These are phyloP conservation scores for Citropsis articulata DNA, from an alignment of 345 rosid genomes.

Conservation along the genomic window DNA sequence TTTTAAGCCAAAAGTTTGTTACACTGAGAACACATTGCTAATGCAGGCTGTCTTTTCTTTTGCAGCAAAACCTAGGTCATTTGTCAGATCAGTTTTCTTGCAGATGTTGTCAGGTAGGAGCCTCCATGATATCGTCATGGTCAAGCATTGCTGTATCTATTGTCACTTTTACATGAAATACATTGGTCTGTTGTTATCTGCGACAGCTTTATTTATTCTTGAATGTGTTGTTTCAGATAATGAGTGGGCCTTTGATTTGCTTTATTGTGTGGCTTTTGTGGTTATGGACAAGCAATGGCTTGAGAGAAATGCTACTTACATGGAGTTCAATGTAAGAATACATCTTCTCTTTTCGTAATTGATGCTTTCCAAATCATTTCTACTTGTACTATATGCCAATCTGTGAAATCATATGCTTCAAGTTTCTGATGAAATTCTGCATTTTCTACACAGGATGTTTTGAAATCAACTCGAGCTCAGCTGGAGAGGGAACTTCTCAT, in stretches of 20 bases:
- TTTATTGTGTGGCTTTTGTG: conserved; percentile 81
- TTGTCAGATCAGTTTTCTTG: conserved; percentile 68
- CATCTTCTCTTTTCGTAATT: neutral
- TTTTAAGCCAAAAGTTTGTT: neutral
- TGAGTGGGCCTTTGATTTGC: conserved; percentile 93
- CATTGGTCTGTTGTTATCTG: neutral
- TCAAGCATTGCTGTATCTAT: neutral
- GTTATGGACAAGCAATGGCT: conserved; percentile 98
- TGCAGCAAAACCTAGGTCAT: conserved; percentile 80
- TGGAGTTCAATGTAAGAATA: conserved; percentile 87
- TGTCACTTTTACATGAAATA: neutral
- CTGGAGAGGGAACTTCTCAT: conserved; percentile 81
- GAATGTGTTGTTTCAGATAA: conserved; percentile 45
- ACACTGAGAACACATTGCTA: neutral
- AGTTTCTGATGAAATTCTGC: neutral
- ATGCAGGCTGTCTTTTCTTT: conserved; percentile 11
- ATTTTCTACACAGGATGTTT: conserved; percentile 49
- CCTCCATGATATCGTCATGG: neutral
- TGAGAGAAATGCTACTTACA: conserved; percentile 80
- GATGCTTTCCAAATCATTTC: neutral
- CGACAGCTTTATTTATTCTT: neutral
- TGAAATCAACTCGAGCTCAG: conserved; percentile 72
- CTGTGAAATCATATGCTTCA: too few relatives aligned
- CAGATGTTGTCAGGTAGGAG: conserved; percentile 81
- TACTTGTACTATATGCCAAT: too few relatives aligned